These are phyloP conservation scores for Samsoniella hepiali DNA, from an alignment of 2,329 filamentous ascomycete genomes.

Conservation along the genomic window DNA sequence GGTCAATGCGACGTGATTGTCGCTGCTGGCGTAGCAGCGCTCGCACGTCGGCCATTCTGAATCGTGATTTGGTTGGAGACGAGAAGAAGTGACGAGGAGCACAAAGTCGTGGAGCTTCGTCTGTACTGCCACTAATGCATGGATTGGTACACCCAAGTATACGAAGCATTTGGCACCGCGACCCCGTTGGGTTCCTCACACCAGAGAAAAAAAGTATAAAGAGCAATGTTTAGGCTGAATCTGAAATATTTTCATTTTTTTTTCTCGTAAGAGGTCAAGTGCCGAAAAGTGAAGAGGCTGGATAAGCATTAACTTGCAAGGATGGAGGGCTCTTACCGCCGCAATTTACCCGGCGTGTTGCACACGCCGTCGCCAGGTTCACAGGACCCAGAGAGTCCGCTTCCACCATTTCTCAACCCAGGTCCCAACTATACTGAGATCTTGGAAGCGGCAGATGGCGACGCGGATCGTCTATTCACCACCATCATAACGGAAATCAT, in stretches of 20 bases:
- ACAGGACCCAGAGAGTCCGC: slow-evolving; percentile 6
- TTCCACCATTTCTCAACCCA: not conserved
- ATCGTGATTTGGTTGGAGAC: slow-evolving; percentile 10
- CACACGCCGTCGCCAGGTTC: slow-evolving; percentile 15
- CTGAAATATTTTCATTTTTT: not conserved
- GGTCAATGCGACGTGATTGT: slow-evolving; percentile 67
- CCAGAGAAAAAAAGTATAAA: slow-evolving; percentile 7
- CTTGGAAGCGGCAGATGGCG: not conserved
- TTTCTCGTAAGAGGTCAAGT: not conserved
- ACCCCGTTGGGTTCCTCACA: not conserved
- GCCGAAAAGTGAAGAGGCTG: slow-evolving; percentile 11
- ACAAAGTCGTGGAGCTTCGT: slow-evolving; percentile 11
- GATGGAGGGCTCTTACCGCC: slow-evolving; percentile 20
- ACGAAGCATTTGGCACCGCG: slow-evolving; percentile 14
- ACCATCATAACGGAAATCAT: slow-evolving; percentile 38
- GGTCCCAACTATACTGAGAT: not conserved
- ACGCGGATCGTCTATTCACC: not conserved
- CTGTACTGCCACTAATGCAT: slow-evolving; percentile 16
- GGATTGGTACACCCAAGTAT: slow-evolving; percentile 14
- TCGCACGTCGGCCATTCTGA: slow-evolving; percentile 71
- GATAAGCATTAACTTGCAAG: slow-evolving; percentile 8
- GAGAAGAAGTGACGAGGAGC: slow-evolving; percentile 7
- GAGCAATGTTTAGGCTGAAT: not conserved
- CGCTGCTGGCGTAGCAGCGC: slow-evolving; percentile 76
- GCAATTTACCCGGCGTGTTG: slow-evolving; percentile 31